phyloP scores from a whole-genome alignment of 2,329 filamentous ascomycete species.

The Aspergillus tanneri region DNA sequence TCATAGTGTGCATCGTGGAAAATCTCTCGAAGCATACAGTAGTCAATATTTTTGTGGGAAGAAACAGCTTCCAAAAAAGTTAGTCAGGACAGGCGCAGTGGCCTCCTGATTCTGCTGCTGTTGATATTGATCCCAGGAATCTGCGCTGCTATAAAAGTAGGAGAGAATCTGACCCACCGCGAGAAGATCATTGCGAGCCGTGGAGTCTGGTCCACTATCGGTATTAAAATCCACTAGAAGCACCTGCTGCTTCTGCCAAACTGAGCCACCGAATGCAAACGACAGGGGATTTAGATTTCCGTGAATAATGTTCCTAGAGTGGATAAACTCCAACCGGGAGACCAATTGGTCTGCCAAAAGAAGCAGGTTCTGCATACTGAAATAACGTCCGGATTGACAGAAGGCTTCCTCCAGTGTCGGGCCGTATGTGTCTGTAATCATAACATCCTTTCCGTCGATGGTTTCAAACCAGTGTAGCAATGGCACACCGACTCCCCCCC shows the following conservation, averaged over 20 bases:
- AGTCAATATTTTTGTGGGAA: background rate
- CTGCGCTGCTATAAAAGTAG: constrained; percentile 11
- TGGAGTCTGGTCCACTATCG: background rate
- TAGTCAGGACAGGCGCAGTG: background rate
- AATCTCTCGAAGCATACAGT: constrained; percentile 1
- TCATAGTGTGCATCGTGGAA: constrained; percentile 1
- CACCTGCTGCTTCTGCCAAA: constrained; percentile 13
- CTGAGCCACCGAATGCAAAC: constrained; percentile 9
- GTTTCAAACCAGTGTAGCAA: constrained; percentile 15
- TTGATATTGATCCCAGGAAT: constrained; percentile 10
- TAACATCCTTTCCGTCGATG: constrained; percentile 9
- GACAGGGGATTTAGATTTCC: constrained; percentile 12
- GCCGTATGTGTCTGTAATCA: constrained; percentile 12
- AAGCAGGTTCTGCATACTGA: constrained; percentile 10
- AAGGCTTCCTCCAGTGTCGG: constrained; percentile 14
- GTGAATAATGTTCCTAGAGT: constrained; percentile 12
- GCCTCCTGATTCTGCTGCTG: background rate
- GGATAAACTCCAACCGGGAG: constrained; percentile 14
- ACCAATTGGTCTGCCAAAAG: constrained; percentile 13
- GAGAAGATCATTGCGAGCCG: constrained; percentile 7
- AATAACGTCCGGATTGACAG: constrained; percentile 10
- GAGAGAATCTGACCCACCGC: constrained; percentile 12
- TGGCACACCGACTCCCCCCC: constrained; percentile 15
- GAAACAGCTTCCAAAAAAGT: constrained; percentile 1
- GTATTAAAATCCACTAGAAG: constrained; percentile 9